phyloP scores from a whole-genome alignment of 805 yeast genomes.

The Suhomyces sp. region DNA sequence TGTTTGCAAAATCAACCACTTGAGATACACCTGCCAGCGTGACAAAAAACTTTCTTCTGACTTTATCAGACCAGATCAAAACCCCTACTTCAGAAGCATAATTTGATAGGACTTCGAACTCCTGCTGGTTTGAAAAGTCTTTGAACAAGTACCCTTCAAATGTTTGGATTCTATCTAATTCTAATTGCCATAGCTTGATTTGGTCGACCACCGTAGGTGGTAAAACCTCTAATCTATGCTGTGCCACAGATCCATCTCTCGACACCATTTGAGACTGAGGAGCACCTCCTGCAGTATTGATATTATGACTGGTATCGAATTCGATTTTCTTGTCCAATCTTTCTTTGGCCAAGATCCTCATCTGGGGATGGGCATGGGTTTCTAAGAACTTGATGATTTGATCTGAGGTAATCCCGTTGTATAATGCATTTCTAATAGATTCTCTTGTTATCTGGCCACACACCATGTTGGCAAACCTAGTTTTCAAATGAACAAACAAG shows the following conservation, averaged over 20 bases:
- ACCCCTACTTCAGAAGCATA: constrained; percentile 94
- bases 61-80: constrained; percentile 78
- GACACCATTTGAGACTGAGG: constrained; percentile 29
- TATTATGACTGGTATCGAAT: constrained; percentile 51
- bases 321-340: constrained; percentile 65
- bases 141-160: constrained; percentile 85
- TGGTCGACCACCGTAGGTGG: constrained; percentile 99
- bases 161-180: constrained; percentile 85
- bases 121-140: constrained; percentile 76
- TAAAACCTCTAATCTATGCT: constrained; percentile 58
- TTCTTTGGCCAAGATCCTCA: constrained; percentile 74
- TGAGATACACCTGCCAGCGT: constrained; percentile 84
- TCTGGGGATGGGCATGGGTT: constrained; percentile 91
- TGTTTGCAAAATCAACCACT: constrained; percentile 85
- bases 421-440: constrained; percentile 78
- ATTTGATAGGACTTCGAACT: constrained; percentile 65
- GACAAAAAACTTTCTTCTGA: constrained; percentile 74
- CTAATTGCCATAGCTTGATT: constrained; percentile 93
- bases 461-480: constrained; percentile 89
- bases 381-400: constrained; percentile 88
- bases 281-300: constrained; percentile 45
- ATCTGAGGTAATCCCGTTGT: constrained; percentile 90
- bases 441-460: constrained; percentile 93
- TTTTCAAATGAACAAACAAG: constrained; percentile 78
- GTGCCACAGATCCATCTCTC: constrained; percentile 33